These are phyloP conservation scores for Aegilops bicornis DNA, from an alignment of 176 grass and related monocot species.

Conservation along the genomic window DNA sequence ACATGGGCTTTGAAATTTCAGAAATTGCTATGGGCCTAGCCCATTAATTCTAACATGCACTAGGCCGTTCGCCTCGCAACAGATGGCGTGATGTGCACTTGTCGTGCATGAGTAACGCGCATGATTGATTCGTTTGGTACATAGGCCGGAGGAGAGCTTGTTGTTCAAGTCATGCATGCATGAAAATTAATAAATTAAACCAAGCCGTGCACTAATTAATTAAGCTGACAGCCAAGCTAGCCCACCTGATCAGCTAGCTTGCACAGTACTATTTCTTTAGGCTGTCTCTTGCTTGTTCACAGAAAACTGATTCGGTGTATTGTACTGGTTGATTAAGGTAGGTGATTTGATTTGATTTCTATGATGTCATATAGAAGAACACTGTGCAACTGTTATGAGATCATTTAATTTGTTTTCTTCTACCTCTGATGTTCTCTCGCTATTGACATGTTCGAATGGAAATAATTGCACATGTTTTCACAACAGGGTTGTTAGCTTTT, in stretches of 20 bases:
- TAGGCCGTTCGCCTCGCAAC: constrained; percentile 30
- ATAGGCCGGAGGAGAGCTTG: background rate
- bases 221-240: background rate
- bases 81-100: constrained; percentile 54
- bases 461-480: background rate
- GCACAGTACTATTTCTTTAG: background rate
- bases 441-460: background rate
- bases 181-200: background rate
- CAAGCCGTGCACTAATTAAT: constrained; percentile 19
- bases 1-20: too few relatives aligned
- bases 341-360: background rate
- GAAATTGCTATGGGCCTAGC: too few relatives aligned
- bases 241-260: constrained; percentile 23
- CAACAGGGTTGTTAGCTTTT: background rate
- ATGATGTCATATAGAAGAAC: background rate
- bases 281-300: background rate
- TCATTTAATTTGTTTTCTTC: background rate
- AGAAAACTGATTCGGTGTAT: background rate
- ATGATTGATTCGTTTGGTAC: constrained; percentile 48
- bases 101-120: constrained; percentile 42
- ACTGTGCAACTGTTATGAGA: background rate
- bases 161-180: constrained; percentile 29
- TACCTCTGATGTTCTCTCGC: background rate
- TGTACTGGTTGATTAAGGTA: background rate
- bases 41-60: too few relatives aligned